Evolutionary conservation across 768 basidiomycete genomes (phyloP).

Genomic region (Kwoniella dejecticola): DNA sequence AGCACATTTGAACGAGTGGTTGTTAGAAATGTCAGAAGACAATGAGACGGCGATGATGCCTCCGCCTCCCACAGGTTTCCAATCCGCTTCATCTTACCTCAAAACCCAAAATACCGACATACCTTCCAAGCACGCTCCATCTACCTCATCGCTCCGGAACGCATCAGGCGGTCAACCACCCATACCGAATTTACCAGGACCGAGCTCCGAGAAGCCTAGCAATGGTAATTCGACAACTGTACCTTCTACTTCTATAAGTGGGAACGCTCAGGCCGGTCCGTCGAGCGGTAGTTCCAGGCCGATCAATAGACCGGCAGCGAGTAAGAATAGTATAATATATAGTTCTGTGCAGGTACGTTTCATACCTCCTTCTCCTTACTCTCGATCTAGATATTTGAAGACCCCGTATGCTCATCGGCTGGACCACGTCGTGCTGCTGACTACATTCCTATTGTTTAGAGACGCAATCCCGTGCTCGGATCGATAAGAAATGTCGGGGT

Average conservation of each 20-base stretch:
- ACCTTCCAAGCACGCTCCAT: neutral
- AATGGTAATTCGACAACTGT: neutral
- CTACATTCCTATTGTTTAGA: too few relatives aligned
- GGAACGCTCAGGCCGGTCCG: conserved; percentile 5
- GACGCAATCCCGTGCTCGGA: conserved; percentile 86
- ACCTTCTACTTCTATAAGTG: neutral
- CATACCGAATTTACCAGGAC: conserved; percentile 16
- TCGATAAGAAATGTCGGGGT: conserved; percentile 84
- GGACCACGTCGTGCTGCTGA: too few relatives aligned
- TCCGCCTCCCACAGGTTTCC: conserved; percentile 22
- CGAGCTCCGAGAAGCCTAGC: too few relatives aligned
- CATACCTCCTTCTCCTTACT: neutral
- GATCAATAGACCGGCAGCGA: conserved; percentile 37
- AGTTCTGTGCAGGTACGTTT: conserved; percentile 49
- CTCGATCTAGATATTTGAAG: too few relatives aligned
- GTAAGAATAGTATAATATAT: conserved; percentile 53
- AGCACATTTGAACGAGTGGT: too few relatives aligned
- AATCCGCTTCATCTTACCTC: conserved; percentile 26
- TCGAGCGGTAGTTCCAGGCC: conserved; percentile 24
- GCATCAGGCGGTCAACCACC: conserved; percentile 27
- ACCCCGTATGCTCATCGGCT: too few relatives aligned
- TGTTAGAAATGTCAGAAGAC: neutral
- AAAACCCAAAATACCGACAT: conserved; percentile 11
- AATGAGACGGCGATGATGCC: conserved; percentile 11
- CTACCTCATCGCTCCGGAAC: conserved; percentile 20